phyloP scores from a whole-genome alignment of 345 rosid species.

The Chamaenerion angustifolium region DNA sequence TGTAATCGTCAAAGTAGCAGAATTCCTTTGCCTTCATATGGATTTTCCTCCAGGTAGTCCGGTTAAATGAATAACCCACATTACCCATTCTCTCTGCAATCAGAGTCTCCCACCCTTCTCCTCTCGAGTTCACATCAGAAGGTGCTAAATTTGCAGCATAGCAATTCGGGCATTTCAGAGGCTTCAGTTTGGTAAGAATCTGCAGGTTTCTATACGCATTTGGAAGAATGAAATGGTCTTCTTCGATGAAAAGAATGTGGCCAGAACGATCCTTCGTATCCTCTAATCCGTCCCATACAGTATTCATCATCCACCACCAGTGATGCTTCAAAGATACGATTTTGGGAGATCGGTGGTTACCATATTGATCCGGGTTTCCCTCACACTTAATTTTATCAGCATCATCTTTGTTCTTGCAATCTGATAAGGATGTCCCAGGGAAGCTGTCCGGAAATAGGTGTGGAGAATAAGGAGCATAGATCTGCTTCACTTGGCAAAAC shows the following conservation, averaged over 20 bases:
- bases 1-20: conserved; percentile 89
- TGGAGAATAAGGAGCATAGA: conserved; percentile 74
- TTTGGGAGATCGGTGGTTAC: conserved; percentile 72
- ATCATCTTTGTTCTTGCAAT: conserved; percentile 65
- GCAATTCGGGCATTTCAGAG: conserved; percentile 63
- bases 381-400: conserved; percentile 33
- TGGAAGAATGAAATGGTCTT: conserved; percentile 89
- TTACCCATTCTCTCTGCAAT: conserved; percentile 97
- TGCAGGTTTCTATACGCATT: conserved; percentile 92
- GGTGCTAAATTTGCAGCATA: conserved; percentile 94
- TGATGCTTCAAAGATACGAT: conserved; percentile 96
- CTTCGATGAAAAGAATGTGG: conserved; percentile 88
- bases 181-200: conserved; percentile 45
- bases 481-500: conserved; percentile 91
- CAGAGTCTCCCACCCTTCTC: conserved; percentile 56
- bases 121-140: conserved; percentile 76
- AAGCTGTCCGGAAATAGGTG: conserved; percentile 49
- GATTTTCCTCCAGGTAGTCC: conserved; percentile 76
- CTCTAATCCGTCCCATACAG: conserved; percentile 80
- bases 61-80: conserved; percentile 73
- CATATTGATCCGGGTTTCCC: conserved; percentile 92
- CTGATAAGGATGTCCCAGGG: conserved; percentile 52
- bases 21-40: conserved; percentile 65
- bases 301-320: conserved; percentile 99
- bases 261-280: conserved; percentile 55